Evolutionary conservation across 192 early-diverging fungal species (phyloP).

Genomic region (Coemansia nantahalensis): DNA sequence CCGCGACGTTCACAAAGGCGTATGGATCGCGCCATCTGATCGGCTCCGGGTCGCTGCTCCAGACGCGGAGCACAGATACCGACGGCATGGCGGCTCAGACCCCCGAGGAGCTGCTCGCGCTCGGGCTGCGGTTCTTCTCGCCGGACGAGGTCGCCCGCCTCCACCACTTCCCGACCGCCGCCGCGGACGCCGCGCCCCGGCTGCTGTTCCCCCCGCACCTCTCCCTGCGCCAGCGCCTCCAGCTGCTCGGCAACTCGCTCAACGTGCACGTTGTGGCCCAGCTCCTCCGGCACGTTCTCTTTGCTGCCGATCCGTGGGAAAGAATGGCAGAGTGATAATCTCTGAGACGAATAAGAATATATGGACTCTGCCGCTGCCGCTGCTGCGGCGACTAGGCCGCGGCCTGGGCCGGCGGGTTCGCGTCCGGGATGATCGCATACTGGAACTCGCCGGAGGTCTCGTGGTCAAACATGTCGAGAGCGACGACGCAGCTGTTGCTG

Average conservation of each 20-base stretch:
- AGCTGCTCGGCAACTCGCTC: conserved; percentile 47
- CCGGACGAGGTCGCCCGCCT: conserved; percentile 77
- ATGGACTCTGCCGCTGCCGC: too few species aligned
- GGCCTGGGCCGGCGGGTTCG: too few species aligned
- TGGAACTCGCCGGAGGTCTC: conserved; percentile 85
- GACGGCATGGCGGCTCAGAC: conserved; percentile 62
- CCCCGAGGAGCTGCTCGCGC: conserved; percentile 59
- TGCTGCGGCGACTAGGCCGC: too few species aligned
- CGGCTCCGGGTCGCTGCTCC: conserved; percentile 74
- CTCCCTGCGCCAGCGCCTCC: conserved; percentile 30
- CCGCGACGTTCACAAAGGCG: conserved; percentile 66
- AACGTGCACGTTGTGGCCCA: conserved; percentile 44
- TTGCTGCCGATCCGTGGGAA: conserved; percentile 3
- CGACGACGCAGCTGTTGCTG: conserved; percentile 88
- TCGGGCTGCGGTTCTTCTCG: conserved; percentile 80
- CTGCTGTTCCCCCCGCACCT: conserved; percentile 24
- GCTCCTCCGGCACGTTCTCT: conserved; percentile 30
- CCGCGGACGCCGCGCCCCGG: background rate
- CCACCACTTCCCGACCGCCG: conserved; percentile 70
- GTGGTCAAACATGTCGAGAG: conserved; percentile 94
- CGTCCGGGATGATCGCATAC: conserved; percentile 65
- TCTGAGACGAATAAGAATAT: too few species aligned
- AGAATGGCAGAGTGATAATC: too few species aligned
- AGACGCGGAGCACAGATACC: conserved; percentile 72
- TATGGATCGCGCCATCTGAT: conserved; percentile 81